Evolutionary conservation across 768 basidiomycete species (phyloP).

Genomic region (Phlebiopsis gigantea): DNA sequence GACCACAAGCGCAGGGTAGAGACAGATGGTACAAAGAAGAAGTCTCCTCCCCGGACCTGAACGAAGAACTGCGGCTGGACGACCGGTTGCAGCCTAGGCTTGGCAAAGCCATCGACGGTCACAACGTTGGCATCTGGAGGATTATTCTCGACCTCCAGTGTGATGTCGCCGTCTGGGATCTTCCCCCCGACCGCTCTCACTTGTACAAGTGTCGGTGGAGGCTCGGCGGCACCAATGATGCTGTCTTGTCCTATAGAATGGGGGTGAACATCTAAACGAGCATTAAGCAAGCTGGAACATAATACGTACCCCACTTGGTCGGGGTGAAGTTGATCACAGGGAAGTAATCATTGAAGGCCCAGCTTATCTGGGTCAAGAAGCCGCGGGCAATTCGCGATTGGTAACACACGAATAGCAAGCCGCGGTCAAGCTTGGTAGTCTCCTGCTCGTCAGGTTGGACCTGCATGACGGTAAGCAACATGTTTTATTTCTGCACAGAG

Average conservation of each 20-base stretch:
- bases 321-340: no score
- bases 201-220: neutral
- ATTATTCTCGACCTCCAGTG: conserved; percentile 3
- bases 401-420: conserved; percentile 20
- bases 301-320: neutral
- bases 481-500: no score
- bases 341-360: no score
- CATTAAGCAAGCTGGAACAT: neutral
- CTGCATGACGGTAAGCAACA: no score
- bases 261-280: neutral
- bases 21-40: conserved; percentile 11
- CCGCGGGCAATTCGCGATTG: conserved; percentile 33
- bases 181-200: neutral
- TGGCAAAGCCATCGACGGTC: neutral
- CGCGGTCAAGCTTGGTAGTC: conserved; percentile 1
- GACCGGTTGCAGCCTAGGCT: neutral
- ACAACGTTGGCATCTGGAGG: neutral
- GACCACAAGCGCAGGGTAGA: neutral
- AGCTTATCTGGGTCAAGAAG: conserved; percentile 23
- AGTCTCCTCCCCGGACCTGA: conserved; percentile 6
- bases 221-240: neutral
- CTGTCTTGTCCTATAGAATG: no score
- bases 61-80: conserved; percentile 4
- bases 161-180: conserved; percentile 4
- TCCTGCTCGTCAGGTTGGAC: neutral